Evolutionary conservation across 108 stramenopile species (phyloP), one percentile per base, ranked within the genome.

Genomic region (Pseudonitzschia pungens): DNA sequence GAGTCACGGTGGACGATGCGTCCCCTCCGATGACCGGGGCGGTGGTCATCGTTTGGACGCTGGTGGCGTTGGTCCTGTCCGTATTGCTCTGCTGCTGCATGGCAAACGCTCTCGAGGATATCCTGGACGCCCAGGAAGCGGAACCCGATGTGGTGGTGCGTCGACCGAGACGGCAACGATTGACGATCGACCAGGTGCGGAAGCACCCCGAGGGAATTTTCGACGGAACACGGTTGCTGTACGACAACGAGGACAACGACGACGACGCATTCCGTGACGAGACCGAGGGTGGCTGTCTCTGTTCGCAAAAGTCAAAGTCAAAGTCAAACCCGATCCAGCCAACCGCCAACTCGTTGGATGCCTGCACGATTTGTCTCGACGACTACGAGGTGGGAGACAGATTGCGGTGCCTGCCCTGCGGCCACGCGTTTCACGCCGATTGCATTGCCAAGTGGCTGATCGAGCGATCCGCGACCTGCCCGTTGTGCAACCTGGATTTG

Each of bases 371-470:
- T 28, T 93, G 92, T 65, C 74, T 93, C 21, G 89, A 87, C 40
- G 92, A 93, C 28, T 93, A 87, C 70, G 76, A 72, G 56, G 44
- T 75, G 12, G 84, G 78, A 12, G 76, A 86, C 27, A 68, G 60
- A 70, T 51, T 91, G 12, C 84, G 87, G 28, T 54, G 73, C 32
- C 65, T 93, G 65, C 87, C 89, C 11, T 93, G 92, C 69, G 54
- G 74, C 0, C 92, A 93, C 68, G 71, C 65, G 16, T 91, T 91
- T 74, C 90, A 89, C 69, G 59, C 65, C 22, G 68, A 77, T 1
- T 93, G 92, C 75, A 84, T 93, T 55, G 77, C 83, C n/a, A 74
- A 69, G 29, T 93, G 92, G 92, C 77, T 93, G 59, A 65, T 85
- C 12, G 79, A 83, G 59, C 68, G 83, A 66, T 75, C 74, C 4